Evolutionary conservation across 2,329 filamentous ascomycete species (phyloP).

Genomic region (Ophiostoma tasmaniense): DNA sequence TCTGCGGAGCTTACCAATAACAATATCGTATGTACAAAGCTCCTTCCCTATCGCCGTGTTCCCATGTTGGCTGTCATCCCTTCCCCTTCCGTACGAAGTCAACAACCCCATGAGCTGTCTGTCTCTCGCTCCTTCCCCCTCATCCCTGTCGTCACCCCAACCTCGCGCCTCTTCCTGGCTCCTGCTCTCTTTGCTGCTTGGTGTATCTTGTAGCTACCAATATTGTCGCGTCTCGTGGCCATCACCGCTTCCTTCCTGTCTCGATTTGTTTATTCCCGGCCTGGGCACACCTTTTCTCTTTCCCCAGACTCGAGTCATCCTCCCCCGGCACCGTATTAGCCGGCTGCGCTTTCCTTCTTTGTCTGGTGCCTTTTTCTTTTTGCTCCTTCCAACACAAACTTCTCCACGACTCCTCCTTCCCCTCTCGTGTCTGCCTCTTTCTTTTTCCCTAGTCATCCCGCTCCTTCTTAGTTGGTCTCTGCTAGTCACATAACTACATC

Average conservation of each 20-base stretch:
- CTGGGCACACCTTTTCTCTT: not conserved
- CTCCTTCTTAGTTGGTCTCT: not conserved
- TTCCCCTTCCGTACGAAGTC: not conserved
- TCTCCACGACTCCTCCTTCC: not conserved
- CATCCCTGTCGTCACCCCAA: not conserved
- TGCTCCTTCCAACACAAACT: not conserved
- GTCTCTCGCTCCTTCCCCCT: constrained; percentile 1
- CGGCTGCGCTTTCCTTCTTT: not conserved
- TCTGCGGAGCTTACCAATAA: not conserved
- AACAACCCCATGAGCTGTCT: not conserved
- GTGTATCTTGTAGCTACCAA: not conserved
- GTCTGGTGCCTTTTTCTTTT: not conserved
- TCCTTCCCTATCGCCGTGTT: constrained; percentile 2
- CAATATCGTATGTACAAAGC: not conserved
- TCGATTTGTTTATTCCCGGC: not conserved
- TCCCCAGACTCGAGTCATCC: not conserved
- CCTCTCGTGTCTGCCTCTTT: not conserved
- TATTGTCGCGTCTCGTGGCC: constrained; percentile 8
- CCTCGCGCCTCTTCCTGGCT: not conserved
- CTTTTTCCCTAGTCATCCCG: not conserved
- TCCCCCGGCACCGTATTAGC: not conserved
- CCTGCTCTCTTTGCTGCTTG: not conserved
- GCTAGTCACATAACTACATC: not conserved
- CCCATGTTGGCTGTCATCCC: not conserved
- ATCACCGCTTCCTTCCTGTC: constrained; percentile 1